phyloP scores from a whole-genome alignment of 495 filamentous ascomycete genomes.

The Penicillium longicatenatum region DNA sequence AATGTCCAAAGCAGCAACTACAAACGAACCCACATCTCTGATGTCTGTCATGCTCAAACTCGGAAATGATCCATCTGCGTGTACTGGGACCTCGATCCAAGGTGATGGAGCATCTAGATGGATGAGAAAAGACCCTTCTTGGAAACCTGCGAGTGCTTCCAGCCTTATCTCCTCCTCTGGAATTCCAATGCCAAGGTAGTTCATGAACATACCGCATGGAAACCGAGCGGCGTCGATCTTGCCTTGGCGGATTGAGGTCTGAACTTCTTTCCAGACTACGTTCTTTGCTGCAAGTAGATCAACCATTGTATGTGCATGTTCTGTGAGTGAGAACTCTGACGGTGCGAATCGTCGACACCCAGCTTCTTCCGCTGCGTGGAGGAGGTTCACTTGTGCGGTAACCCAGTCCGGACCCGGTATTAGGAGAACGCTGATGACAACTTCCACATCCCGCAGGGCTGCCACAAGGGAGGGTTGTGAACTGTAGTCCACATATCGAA shows the following conservation, averaged over 20 bases:
- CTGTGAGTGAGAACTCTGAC: conserved; percentile 27
- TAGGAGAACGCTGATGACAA: neutral
- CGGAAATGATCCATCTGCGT: conserved; percentile 22
- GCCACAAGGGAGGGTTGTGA: neutral
- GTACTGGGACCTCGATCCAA: conserved; percentile 30
- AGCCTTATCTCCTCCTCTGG: conserved; percentile 9
- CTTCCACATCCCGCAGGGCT: neutral
- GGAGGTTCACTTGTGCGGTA: conserved; percentile 28
- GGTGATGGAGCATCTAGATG: conserved; percentile 21
- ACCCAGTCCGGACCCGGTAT: conserved; percentile 23
- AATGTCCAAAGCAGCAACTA: neutral
- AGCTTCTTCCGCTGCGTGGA: conserved; percentile 30
- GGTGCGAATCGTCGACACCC: conserved; percentile 36
- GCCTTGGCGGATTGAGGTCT: conserved; percentile 6
- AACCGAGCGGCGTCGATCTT: conserved; percentile 33
- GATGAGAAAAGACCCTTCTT: conserved; percentile 27
- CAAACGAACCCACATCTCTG: conserved; percentile 12
- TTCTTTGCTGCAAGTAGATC: conserved; percentile 18
- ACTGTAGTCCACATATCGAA: neutral
- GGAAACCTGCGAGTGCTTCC: conserved; percentile 13
- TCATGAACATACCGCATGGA: conserved; percentile 24
- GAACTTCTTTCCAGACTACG: conserved; percentile 22
- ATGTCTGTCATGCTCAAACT: conserved; percentile 27
- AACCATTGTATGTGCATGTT: conserved; percentile 14
- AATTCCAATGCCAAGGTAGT: conserved; percentile 35